Percentiles rank a stretch among this genome's conserved stretches.
Evolutionary conservation across 2,329 filamentous ascomycete genomes (phyloP).

Genomic region (Colletotrichum falcatum): DNA sequence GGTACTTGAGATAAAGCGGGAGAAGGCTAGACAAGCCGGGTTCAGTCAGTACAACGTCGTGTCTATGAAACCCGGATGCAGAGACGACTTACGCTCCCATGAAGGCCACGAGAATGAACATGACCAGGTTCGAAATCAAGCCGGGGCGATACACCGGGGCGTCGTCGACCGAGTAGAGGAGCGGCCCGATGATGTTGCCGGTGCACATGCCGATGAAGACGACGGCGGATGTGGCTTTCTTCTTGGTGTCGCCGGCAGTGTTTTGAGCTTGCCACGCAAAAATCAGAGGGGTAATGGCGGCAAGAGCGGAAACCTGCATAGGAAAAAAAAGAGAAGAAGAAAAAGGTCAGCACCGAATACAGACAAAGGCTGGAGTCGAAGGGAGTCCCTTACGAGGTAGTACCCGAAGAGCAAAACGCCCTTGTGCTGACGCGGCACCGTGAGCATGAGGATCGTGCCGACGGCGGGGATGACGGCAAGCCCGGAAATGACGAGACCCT

Average conservation of each 20-base stretch:
- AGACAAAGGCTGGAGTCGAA: too few species aligned
- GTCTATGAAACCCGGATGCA: accelerated
- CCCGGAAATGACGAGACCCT: slow-evolving; percentile 57
- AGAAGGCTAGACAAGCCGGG: slow-evolving; percentile 40
- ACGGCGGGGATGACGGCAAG: slow-evolving; percentile 53
- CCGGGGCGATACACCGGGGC: slow-evolving; percentile 68
- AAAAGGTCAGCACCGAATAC: too few species aligned
- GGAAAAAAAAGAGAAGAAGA: too few species aligned
- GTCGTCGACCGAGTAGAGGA: slow-evolving; percentile 71
- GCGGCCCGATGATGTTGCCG: slow-evolving; percentile 75
- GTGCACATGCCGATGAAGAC: slow-evolving; percentile 74
- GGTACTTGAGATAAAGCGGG: slow-evolving; percentile 60
- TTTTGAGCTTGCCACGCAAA: slow-evolving; percentile 73
- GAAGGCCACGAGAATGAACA: slow-evolving; percentile 70
- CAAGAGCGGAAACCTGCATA: slow-evolving; percentile 36
- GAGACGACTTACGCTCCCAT: slow-evolving; percentile 47
- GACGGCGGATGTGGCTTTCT: slow-evolving; percentile 73
- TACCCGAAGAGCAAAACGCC: slow-evolving; percentile 63
- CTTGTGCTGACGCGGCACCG: slow-evolving; percentile 59
- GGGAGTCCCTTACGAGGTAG: slow-evolving; percentile 60
- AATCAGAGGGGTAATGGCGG: slow-evolving; percentile 63
- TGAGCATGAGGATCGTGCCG: slow-evolving; percentile 61
- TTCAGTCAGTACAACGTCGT: background rate
- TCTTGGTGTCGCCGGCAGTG: slow-evolving; percentile 77
- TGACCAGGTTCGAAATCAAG: slow-evolving; percentile 68